These are phyloP conservation scores for Krasilnikovozyma curviuscula DNA, from an alignment of 768 basidiomycete genomes.

Conservation along the genomic window DNA sequence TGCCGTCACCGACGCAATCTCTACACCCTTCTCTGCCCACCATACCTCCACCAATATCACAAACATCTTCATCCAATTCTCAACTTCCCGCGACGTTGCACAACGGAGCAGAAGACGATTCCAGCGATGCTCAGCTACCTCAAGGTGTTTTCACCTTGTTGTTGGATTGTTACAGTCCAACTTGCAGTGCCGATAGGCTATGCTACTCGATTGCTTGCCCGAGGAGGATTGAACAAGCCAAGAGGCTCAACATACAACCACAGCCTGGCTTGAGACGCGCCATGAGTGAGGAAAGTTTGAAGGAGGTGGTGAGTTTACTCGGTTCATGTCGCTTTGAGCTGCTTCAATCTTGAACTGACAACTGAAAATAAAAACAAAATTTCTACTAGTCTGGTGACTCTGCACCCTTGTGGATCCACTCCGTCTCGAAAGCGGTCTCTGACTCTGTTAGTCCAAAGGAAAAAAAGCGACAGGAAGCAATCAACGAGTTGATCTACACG, in stretches of 20 bases:
- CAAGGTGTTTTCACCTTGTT: conserved; percentile 89
- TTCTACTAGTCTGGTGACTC: too few species aligned
- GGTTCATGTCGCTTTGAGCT: too few species aligned
- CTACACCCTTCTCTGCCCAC: background rate
- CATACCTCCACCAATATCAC: background rate
- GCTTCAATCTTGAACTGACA: too few species aligned
- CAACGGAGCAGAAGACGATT: background rate
- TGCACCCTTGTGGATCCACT: conserved; percentile 77
- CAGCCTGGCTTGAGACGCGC: conserved; percentile 73
- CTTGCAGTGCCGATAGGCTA: conserved; percentile 78
- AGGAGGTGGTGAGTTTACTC: conserved; percentile 42
- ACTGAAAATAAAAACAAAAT: background rate
- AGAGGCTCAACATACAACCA: conserved; percentile 80
- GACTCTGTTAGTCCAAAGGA: conserved; percentile 81
- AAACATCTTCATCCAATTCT: background rate
- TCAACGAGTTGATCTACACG: conserved; percentile 86
- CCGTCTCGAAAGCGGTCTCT: conserved; percentile 81
- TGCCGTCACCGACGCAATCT: background rate
- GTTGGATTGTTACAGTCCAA: conserved; percentile 95
- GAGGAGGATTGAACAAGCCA: conserved; percentile 70
- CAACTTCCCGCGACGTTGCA: background rate
- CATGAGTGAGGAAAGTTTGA: conserved; percentile 58
- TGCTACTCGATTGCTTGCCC: conserved; percentile 98
- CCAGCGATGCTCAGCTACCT: conserved; percentile 40
- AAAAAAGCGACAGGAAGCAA: conserved; percentile 91